Base-by-base conservation (phyloP, 257 asterid genomes). In the Leptodermis oblonga region DNA sequence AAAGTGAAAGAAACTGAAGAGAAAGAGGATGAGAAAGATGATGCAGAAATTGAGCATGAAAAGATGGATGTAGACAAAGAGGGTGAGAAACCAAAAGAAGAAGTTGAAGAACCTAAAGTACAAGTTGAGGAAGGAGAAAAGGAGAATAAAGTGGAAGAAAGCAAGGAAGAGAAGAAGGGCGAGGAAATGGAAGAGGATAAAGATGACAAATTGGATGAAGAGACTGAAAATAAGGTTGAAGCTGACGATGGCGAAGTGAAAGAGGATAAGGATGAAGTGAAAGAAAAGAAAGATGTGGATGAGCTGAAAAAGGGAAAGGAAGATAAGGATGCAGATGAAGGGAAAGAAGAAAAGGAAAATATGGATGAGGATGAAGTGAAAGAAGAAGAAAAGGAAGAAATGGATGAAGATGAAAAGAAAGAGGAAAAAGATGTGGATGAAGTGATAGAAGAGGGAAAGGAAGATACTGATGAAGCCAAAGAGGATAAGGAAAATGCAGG, bases 391-490 rank as follows among this genome's bases (percentile, higher is more conserved):
- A 54, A 70, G 78, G 73, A 68, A 7, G 88, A 81, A 68, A 78
- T 65, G 20, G 9, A 5, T 52, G 59, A n/a, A 22, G 59, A 30
- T 52, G 59, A n/a, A 22, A 30, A 30, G 7, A 70, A 74, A 65
- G 77, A 75, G 62, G 78, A 74, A 45, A 53, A 25, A 9, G 83
- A 84, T 74, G 73, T 72, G 55, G 67, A 75, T 59, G 78, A 73
- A 48, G 56, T 68, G 51, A 70, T n/a, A n/a, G n/a, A 13, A 73
- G 79, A 71, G 34, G 78, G 55, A 67, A 81, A 39, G 80, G 72
- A 79, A 68, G 74, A 67, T 36, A 77, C 81, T 1, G 88, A 83
- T 63, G 76, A 86, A 83, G 78, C 88, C 82, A 30, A 84, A 88
- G 76, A 62, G 77, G 80, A 73, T 60, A 80, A 81, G 60, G 84